phyloP scores from a whole-genome alignment of 2,329 filamentous ascomycete species.

The Talaromyces sp. region DNA sequence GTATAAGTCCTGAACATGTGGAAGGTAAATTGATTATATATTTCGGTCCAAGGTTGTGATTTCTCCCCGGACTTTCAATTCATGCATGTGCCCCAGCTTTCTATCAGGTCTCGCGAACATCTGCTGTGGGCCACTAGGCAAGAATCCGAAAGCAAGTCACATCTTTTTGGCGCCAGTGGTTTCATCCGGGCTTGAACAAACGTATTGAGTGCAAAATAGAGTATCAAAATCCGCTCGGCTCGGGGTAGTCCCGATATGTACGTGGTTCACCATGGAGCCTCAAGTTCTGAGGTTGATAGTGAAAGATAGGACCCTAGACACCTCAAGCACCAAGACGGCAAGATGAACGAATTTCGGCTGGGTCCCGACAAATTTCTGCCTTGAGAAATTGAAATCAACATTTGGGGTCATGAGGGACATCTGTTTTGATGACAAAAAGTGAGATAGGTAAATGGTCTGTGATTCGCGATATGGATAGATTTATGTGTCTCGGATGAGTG shows the following conservation, averaged over 20 bases:
- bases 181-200: background rate
- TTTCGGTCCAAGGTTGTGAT: background rate
- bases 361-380: too few species aligned
- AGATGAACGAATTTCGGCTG: too few species aligned
- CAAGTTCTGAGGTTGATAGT: too few species aligned
- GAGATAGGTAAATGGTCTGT: too few species aligned
- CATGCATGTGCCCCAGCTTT: background rate
- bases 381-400: too few species aligned
- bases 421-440: too few species aligned
- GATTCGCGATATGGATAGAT: too few species aligned
- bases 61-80: background rate
- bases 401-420: too few species aligned
- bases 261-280: background rate
- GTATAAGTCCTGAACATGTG: too few species aligned
- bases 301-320: too few species aligned
- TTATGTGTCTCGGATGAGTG: background rate
- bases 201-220: background rate
- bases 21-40: background rate
- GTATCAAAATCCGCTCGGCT: background rate
- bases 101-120: background rate
- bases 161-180: background rate
- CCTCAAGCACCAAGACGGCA: too few species aligned
- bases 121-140: background rate
- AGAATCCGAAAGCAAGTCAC: background rate
- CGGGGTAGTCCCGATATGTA: background rate